Conservation (phyloP, 805 yeast genomes). For the Candida hispaniensis region DNA sequence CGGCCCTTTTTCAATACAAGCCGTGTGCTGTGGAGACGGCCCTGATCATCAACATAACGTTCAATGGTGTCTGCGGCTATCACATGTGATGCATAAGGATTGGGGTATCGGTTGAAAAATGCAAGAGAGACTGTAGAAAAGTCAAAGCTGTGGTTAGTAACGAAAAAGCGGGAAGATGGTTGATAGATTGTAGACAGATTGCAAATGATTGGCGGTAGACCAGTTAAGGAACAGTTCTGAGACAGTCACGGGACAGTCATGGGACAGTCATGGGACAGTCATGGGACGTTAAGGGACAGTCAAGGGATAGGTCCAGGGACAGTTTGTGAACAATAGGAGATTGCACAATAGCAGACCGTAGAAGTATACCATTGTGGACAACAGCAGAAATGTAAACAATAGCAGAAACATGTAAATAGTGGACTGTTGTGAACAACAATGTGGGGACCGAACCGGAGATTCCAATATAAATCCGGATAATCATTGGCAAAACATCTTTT, state of each 20-base stretch:
- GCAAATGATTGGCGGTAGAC: slow-evolving; percentile 3
- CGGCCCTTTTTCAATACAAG: slow-evolving; percentile 69
- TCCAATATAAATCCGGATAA: no score
- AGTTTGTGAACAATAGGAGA: no score
- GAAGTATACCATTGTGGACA: no score
- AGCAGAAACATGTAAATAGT: no score
- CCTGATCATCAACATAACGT: slow-evolving; percentile 45
- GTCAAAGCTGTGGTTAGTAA: slow-evolving; percentile 30
- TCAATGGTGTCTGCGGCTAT: slow-evolving; percentile 70
- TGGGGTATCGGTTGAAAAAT: slow-evolving; percentile 58
- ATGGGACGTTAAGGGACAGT: no score
- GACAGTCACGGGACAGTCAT: no score
- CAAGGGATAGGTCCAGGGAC: no score
- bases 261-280: no score
- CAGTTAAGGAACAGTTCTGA: slow-evolving; percentile 7
- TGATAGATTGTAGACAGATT: slow-evolving; percentile 1
- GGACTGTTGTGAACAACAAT: no score
- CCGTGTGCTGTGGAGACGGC: slow-evolving; percentile 60
- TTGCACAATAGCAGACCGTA: no score
- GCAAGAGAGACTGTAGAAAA: slow-evolving; percentile 69
- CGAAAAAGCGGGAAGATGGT: neutral
- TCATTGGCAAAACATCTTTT: neutral
- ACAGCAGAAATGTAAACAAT: no score
- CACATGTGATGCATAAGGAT: slow-evolving; percentile 80
- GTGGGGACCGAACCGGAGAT: no score